Conservation (phyloP, 352 stramenopile genomes). For the Peronospora destructor region DNA sequence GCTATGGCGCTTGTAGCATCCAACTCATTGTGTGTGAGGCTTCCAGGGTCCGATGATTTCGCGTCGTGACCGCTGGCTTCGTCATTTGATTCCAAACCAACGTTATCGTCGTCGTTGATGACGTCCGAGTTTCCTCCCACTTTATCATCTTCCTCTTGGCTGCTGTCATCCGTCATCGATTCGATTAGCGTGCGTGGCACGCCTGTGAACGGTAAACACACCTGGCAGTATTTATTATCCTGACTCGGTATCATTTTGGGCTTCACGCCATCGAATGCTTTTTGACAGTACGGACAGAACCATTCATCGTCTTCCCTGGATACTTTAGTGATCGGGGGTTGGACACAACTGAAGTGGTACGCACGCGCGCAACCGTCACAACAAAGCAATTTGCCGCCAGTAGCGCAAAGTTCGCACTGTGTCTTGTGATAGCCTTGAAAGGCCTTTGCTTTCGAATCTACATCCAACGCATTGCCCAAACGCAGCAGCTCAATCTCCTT, state of each 20-base stretch:
- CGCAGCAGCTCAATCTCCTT: constrained; percentile 42
- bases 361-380: constrained; percentile 64
- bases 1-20: constrained; percentile 14
- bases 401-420: constrained; percentile 59
- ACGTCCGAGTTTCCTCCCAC: constrained; percentile 15
- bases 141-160: constrained; percentile 13
- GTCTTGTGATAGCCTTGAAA: constrained; percentile 50
- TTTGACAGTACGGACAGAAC: constrained; percentile 45
- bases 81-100: constrained; percentile 1
- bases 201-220: constrained; percentile 3
- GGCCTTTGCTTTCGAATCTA: constrained; percentile 27
- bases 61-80: constrained; percentile 5
- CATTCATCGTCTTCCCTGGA: constrained; percentile 44
- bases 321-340: constrained; percentile 49
- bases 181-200: constrained; percentile 13
- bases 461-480: constrained; percentile 24
- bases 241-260: constrained; percentile 20
- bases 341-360: constrained; percentile 68
- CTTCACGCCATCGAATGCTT: constrained; percentile 14
- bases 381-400: constrained; percentile 53
- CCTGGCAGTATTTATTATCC: constrained; percentile 23
- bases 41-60: constrained; percentile 9
- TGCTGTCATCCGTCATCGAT: constrained; percentile 9
- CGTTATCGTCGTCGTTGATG: not conserved
- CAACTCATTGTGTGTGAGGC: constrained; percentile 22